These are phyloP conservation scores for Aspergillus quadrilineatus DNA, from an alignment of 2,329 filamentous ascomycete species.

Conservation along the genomic window DNA sequence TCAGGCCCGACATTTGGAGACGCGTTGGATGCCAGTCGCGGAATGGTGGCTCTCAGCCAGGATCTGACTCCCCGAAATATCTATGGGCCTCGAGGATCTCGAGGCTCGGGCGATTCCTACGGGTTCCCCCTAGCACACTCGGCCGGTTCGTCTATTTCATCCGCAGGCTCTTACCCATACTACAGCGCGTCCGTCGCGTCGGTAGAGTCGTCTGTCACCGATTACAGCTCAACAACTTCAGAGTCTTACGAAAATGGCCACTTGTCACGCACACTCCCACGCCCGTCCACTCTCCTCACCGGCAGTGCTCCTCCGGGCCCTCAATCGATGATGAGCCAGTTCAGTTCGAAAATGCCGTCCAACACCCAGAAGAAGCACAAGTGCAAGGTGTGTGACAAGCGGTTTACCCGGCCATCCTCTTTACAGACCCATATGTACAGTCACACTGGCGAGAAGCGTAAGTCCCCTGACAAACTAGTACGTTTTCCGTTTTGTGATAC, in stretches of 20 bases:
- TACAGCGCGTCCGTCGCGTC: slow-evolving; percentile 73
- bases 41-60: slow-evolving; percentile 94
- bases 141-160: slow-evolving; percentile 91
- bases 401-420: slow-evolving; percentile 91
- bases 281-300: slow-evolving; percentile 66
- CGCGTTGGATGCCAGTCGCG: slow-evolving; percentile 86
- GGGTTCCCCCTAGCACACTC: slow-evolving; percentile 87
- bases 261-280: slow-evolving; percentile 76
- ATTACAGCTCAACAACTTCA: slow-evolving; percentile 86
- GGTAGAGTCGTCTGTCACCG: slow-evolving; percentile 76
- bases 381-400: slow-evolving; percentile 98
- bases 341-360: slow-evolving; percentile 92
- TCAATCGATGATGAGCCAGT: slow-evolving; percentile 97
- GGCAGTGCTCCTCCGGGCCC: slow-evolving; percentile 73
- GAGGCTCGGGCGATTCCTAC: slow-evolving; percentile 81
- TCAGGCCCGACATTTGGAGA: slow-evolving; percentile 73
- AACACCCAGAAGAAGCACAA: slow-evolving; percentile 99
- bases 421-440: slow-evolving; percentile 98
- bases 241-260: slow-evolving; percentile 74
- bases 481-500: slow-evolving; percentile 11
- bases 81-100: slow-evolving; percentile 67
- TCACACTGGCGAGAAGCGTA: slow-evolving; percentile 97
- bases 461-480: slow-evolving; percentile 45
- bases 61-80: slow-evolving; percentile 85
- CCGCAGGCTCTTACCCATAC: slow-evolving; percentile 76